phyloP scores from a whole-genome alignment of 805 yeast genomes.

The Hagleromyces aurorensis region DNA sequence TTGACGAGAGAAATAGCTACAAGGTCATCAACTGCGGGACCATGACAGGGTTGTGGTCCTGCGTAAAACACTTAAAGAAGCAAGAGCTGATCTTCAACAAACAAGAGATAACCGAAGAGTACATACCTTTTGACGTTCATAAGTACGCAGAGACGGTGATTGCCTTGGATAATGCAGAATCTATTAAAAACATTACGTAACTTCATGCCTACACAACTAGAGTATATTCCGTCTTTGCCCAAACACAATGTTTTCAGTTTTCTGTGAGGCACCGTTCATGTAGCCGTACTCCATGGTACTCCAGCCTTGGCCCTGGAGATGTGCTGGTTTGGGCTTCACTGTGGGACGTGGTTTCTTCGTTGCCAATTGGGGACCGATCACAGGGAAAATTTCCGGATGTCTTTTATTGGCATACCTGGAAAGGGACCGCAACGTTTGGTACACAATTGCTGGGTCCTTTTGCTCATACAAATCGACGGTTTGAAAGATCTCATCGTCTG shows the following conservation, averaged over 20 bases:
- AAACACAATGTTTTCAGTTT: slow-evolving; percentile 45
- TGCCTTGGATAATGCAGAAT: slow-evolving; percentile 7
- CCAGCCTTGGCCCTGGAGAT: slow-evolving; percentile 41
- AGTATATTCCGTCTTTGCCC: slow-evolving; percentile 44
- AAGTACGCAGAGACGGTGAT: slow-evolving; percentile 25
- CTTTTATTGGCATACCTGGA: slow-evolving; percentile 58
- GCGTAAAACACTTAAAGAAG: slow-evolving; percentile 44
- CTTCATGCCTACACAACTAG: slow-evolving; percentile 1
- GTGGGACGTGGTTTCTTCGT: slow-evolving; percentile 41
- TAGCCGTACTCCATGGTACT: slow-evolving; percentile 53
- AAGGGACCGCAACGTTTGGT: slow-evolving; percentile 65
- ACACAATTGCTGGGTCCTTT: slow-evolving; percentile 69
- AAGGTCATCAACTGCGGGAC: slow-evolving; percentile 42
- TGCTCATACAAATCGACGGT: slow-evolving; percentile 68
- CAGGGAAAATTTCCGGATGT: slow-evolving; percentile 40
- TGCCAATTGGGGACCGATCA: slow-evolving; percentile 52
- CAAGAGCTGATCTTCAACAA: slow-evolving; percentile 26
- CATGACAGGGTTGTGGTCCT: slow-evolving; percentile 43
- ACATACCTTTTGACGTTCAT: slow-evolving; percentile 27
- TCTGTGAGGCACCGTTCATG: slow-evolving; percentile 49
- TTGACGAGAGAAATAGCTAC: slow-evolving; percentile 18
- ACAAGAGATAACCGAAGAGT: slow-evolving; percentile 19
- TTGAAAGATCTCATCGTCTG: slow-evolving; percentile 75
- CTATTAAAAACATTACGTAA: background rate
- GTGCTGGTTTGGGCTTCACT: slow-evolving; percentile 48